Base-by-base conservation (phyloP, 495 filamentous ascomycete species). In the Bryoglossum gracile region DNA sequence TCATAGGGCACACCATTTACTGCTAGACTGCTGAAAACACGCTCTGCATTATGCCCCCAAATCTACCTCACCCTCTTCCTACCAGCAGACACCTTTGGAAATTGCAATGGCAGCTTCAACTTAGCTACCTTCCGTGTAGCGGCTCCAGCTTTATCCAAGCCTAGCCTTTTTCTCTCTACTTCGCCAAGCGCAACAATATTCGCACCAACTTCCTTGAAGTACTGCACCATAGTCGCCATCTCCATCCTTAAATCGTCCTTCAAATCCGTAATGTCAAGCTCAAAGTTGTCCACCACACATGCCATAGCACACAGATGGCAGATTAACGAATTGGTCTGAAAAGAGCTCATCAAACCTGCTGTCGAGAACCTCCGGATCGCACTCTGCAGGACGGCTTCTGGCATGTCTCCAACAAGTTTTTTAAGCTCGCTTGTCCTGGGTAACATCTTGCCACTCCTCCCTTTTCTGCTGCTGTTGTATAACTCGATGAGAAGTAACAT, bases 151-250 rank as follows among this genome's bases (percentile, higher is more conserved):
- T 81, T 82, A 11, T 73, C 73, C 48, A 79, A 66, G 54, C 70
- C 71, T 47, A 64, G 35, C 35, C 51, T 64, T 35, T 65, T 65
- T 48, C 68, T 67, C 49, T 78, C 74, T 9, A 56, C 70, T 19
- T 74, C 70, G 37, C 71, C 74, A 30, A 68, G 57, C 40, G 69
- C 63, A 52, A 52, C 69, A 13, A 83, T 65, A 50, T 68, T 73
- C 23, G 86, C 91, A 2, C 92, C 92, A 57, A 98, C 75, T 62
- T 95, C 90, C 25, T 70, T 65, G 73, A 90, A 95, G 59, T 89
- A 90, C 52, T 78, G 68, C 14, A 50, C 62, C 39, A 86, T 68
- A 58, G 77, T 71, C 56, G 73, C 77, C 43, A 77, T 75, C 52
- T 92, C 86, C 24, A 96, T 56, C 50, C 76, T 74, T 36, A 98